Evolutionary conservation across 352 stramenopile species (phyloP), one percentile per base, ranked within the genome.

Genomic region (Aphanomyces euteiches): DNA sequence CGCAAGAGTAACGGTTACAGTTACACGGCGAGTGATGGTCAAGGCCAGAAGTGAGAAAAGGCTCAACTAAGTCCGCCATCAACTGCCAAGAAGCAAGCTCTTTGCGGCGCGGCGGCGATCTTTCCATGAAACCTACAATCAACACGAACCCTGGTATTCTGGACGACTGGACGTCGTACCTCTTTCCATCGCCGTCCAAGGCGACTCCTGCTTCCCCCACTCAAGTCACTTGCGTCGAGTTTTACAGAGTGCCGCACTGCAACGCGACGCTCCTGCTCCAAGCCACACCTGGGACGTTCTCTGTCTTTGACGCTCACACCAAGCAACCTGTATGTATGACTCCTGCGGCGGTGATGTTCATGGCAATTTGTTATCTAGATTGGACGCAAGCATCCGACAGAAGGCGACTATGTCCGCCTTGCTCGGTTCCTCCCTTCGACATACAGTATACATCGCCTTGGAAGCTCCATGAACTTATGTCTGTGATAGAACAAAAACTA

Each of bases 131-230:
- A 47, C 13, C 40, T 41, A 28, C 12, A 21, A 69, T 53, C 50
- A 70, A 70, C 2, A 40, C 64, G 39, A 60, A 53, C 19, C 39
- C 39, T 8, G 39, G 59, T 5, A 50, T 50, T 28, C 59, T 67
- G 15, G 64, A 70, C 34, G 47, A 64, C 36, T 70, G 64, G 64
- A 70, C 64, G 40, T 89, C 69, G 72, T 82, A 87, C 10, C 77
- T 89, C 72, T 87, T 76, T 68, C 84, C 77, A 15, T 75, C 74
- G 19, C 82, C 82, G 47, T 87, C 82, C 61, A 84, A 88, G 12
- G 68, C 73, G 15, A 77, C 74, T n/a, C 76, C 80, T 5, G 74
- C 74, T 6, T 72, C 63, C 13, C 85, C 78, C 4, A 72, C 73
- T 58, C 80, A 78, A 0, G 75, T 70, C 43, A 70, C 64, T 5